phyloP scores from a whole-genome alignment of 2,329 filamentous ascomycete genomes.

The Venturia nashicola region DNA sequence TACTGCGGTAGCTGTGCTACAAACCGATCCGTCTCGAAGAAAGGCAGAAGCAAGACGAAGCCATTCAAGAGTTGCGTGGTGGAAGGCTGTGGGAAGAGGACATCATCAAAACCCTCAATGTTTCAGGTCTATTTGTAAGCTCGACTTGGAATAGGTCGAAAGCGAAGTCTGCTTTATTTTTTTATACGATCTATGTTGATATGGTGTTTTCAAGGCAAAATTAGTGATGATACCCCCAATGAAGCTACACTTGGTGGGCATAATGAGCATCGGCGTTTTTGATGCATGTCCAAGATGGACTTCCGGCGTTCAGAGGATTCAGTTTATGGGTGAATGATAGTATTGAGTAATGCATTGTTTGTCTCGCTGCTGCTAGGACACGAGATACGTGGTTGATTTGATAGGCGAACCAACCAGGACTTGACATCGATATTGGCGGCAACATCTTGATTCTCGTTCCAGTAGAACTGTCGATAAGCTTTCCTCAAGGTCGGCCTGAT shows the following conservation, averaged over 20 bases:
- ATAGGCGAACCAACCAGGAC: too few species aligned
- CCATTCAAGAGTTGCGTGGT: conserved; percentile 35
- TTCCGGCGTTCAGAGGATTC: not conserved
- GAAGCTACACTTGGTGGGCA: not conserved
- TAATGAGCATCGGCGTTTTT: not conserved
- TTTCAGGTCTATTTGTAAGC: conserved; percentile 28
- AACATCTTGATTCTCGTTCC: not conserved
- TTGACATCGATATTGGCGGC: too few species aligned
- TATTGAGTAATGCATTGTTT: not conserved
- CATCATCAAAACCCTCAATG: conserved; percentile 22
- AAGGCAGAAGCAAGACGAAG: conserved; percentile 25
- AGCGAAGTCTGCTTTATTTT: not conserved
- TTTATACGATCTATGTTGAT: not conserved
- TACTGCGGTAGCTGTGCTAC: conserved; percentile 41
- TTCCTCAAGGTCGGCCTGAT: too few species aligned
- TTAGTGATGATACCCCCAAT: not conserved
- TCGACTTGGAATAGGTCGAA: not conserved
- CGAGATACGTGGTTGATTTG: not conserved
- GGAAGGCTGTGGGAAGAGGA: conserved; percentile 28
- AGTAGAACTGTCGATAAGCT: too few species aligned
- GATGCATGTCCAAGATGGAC: not conserved
- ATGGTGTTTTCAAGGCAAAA: not conserved
- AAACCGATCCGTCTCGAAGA: conserved; percentile 23
- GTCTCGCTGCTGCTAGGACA: not conserved
- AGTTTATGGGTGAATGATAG: not conserved